These are phyloP conservation scores for Penstemon davidsonii DNA, from an alignment of 257 asterid species.

Conservation along the genomic window DNA sequence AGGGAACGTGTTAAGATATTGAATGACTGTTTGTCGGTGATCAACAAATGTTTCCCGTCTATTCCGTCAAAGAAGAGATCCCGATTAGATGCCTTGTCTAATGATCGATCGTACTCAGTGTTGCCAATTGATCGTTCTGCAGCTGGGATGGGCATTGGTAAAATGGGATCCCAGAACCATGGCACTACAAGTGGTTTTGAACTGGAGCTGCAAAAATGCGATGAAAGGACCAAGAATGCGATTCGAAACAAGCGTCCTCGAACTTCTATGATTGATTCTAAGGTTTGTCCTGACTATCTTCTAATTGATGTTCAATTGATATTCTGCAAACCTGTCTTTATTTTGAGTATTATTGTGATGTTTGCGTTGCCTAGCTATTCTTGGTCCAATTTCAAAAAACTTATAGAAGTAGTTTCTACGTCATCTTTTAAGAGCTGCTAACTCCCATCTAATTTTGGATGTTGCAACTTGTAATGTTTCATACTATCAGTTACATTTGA, in stretches of 20 bases:
- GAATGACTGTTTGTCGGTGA: constrained; percentile 74
- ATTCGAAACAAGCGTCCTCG: constrained; percentile 90
- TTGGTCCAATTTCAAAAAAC: background rate
- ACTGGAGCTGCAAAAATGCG: constrained; percentile 67
- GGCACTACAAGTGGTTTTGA: constrained; percentile 61
- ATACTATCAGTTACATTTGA: constrained; percentile 1
- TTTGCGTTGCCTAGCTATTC: constrained; percentile 10
- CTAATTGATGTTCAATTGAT: background rate
- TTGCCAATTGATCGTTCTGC: constrained; percentile 65
- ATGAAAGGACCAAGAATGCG: constrained; percentile 60
- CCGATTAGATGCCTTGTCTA: constrained; percentile 66
- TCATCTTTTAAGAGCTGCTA: constrained; percentile 18
- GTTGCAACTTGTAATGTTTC: constrained; percentile 6
- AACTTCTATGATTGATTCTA: constrained; percentile 73
- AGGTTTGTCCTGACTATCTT: constrained; percentile 47
- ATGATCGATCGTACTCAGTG: constrained; percentile 62
- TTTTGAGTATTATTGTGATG: background rate
- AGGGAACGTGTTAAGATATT: constrained; percentile 92
- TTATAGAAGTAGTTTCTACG: constrained; percentile 3
- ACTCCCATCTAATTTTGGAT: constrained; percentile 22
- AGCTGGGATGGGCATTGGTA: constrained; percentile 52
- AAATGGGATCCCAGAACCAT: constrained; percentile 66
- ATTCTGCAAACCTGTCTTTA: constrained; percentile 10
- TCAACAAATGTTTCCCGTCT: constrained; percentile 82
- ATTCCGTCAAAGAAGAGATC: constrained; percentile 85